These are phyloP conservation scores for Raffaelea arxii DNA, from an alignment of 2,329 filamentous ascomycete species.

Conservation along the genomic window DNA sequence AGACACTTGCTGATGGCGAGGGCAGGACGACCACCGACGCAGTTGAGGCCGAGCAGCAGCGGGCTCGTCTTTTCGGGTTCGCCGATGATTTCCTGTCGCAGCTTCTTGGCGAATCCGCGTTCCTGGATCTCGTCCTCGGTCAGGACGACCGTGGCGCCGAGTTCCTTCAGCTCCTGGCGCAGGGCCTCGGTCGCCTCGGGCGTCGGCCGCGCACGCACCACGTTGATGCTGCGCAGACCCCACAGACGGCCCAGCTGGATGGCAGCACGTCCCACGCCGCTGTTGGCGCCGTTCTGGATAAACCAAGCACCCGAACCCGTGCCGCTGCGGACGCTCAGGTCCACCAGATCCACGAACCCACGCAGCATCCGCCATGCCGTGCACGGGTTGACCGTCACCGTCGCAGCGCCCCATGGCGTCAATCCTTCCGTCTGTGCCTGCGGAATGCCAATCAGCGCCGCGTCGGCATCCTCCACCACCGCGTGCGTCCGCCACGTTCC, in stretches of 20 bases:
- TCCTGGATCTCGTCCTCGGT: slow-evolving; percentile 45
- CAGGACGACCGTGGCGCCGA: slow-evolving; percentile 49
- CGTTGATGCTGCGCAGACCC: slow-evolving; percentile 85
- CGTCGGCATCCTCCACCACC: slow-evolving; percentile 43
- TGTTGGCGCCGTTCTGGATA: slow-evolving; percentile 94
- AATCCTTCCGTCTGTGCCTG: slow-evolving; percentile 28
- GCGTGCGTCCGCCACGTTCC: slow-evolving; percentile 95
- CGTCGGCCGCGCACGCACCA: slow-evolving; percentile 65
- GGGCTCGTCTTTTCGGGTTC: slow-evolving; percentile 48
- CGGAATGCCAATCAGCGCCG: slow-evolving; percentile 53
- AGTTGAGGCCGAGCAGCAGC: slow-evolving; percentile 77
- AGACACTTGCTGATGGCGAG: slow-evolving; percentile 69
- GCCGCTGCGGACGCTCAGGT: slow-evolving; percentile 34
- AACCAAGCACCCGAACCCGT: slow-evolving; percentile 80
- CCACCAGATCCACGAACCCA: slow-evolving; percentile 54
- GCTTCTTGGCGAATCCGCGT: slow-evolving; percentile 48
- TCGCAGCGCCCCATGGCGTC: slow-evolving; percentile 69
- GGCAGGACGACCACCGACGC: slow-evolving; percentile 82
- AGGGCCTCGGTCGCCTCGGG: slow-evolving; percentile 53
- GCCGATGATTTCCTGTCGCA: slow-evolving; percentile 53
- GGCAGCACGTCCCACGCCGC: slow-evolving; percentile 79
- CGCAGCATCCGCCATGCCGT: slow-evolving; percentile 90
- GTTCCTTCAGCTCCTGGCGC: slow-evolving; percentile 37
- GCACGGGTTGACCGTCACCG: slow-evolving; percentile 84
- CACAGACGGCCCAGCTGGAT: slow-evolving; percentile 80